A percentile compares a stretch with the other conserved stretches of the same genome.
Conservation (phyloP, 306 rosid species). For the Quercus mongolica region DNA sequence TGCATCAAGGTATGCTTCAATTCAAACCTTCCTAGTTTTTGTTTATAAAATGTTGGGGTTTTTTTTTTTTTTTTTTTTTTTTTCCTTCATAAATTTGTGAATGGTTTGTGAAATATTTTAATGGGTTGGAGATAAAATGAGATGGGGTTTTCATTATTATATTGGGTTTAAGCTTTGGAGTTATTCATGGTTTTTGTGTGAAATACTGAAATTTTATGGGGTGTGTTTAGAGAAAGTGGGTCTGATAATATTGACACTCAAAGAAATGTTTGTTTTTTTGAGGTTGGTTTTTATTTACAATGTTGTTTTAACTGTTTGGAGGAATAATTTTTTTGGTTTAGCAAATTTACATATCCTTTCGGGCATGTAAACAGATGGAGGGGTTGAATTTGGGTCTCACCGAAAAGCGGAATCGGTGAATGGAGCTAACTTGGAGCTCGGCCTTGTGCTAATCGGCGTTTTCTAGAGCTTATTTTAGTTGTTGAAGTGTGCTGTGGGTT, state of each 20-base stretch:
- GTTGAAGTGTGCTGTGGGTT: too few relatives aligned
- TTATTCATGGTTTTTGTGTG: constrained; percentile 26
- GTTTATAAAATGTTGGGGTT: neutral
- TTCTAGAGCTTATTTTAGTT: too few relatives aligned
- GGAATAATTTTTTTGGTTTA: too few relatives aligned
- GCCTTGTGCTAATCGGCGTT: too few relatives aligned
- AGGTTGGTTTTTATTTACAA: too few relatives aligned
- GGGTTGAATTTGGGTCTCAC: too few relatives aligned
- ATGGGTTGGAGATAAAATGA: constrained; percentile 32
- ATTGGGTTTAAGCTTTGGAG: constrained; percentile 28
- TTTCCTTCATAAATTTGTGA: neutral
- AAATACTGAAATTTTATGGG: neutral
- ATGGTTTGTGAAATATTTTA: constrained; percentile 15
- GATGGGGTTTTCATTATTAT: constrained; percentile 4
- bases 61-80: neutral
- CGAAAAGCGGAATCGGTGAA: too few relatives aligned
- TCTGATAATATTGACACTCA: constrained; percentile 7
- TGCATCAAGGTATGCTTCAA: constrained; percentile 45
- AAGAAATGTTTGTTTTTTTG: constrained; percentile 13
- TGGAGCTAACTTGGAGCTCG: too few relatives aligned
- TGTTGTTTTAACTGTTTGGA: too few relatives aligned
- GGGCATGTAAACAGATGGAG: too few relatives aligned
- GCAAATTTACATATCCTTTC: too few relatives aligned
- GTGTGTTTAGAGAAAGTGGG: constrained; percentile 6
- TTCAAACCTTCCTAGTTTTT: constrained; percentile 28